A percentile compares a stretch with the other conserved stretches of the same genome.
phyloP scores from a whole-genome alignment of 352 stramenopile species.

The Phytophthora citrophthora region DNA sequence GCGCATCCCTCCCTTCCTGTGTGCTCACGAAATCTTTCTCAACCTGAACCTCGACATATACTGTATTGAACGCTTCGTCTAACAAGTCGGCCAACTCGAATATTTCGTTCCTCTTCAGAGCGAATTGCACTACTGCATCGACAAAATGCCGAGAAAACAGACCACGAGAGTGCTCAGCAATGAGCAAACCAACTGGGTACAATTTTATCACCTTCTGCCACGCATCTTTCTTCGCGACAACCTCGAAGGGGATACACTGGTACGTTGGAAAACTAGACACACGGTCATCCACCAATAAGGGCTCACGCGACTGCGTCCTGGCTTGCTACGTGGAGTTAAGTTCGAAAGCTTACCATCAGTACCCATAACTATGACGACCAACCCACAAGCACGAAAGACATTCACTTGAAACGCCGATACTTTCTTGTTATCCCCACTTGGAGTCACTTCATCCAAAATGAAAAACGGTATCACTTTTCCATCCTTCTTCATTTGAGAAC shows the following conservation, averaged over 20 bases:
- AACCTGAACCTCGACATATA: too few relatives aligned
- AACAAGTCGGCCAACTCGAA: too few relatives aligned
- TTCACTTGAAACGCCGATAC: conserved; percentile 36
- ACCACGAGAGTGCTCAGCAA: conserved; percentile 1
- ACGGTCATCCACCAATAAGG: background rate
- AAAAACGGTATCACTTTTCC: conserved; percentile 5
- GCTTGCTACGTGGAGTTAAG: background rate
- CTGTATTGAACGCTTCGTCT: too few relatives aligned
- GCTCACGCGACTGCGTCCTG: background rate
- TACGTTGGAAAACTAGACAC: conserved; percentile 4
- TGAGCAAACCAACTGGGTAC: background rate
- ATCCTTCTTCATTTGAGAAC: background rate
- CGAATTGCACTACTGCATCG: too few relatives aligned
- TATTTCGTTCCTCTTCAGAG: too few relatives aligned
- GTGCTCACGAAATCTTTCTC: too few relatives aligned
- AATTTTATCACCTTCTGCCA: background rate
- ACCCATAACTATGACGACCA: conserved; percentile 34
- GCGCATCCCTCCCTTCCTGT: too few relatives aligned
- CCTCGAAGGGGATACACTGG: background rate
- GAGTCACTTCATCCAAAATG: conserved; percentile 13
- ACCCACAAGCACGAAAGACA: conserved; percentile 29
- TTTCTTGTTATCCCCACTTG: background rate
- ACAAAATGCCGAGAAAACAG: too few relatives aligned
- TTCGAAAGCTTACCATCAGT: conserved; percentile 26
- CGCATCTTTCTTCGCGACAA: background rate